Conservation (phyloP, 2,329 filamentous ascomycete genomes). For the Alternaria solani region DNA sequence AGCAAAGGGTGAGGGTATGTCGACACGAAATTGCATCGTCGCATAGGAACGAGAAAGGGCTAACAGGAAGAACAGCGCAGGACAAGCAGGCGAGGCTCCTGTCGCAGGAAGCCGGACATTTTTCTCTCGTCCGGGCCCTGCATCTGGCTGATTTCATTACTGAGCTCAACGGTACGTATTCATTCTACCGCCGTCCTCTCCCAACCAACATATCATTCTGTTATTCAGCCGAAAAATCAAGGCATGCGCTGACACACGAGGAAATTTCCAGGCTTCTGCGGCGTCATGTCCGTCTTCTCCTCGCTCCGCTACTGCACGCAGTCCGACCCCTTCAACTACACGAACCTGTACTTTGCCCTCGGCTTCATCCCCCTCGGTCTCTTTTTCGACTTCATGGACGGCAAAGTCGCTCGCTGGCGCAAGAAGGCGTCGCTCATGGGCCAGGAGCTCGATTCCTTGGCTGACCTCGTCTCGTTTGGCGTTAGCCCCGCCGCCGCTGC, state of each 20-base stretch:
- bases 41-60: not conserved
- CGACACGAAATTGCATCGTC: not conserved
- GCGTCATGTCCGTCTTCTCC: constrained; percentile 94
- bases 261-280: constrained; percentile 74
- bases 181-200: not conserved
- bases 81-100: constrained; percentile 82
- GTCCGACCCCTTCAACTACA: constrained; percentile 66
- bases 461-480: constrained; percentile 95
- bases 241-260: constrained; percentile 6
- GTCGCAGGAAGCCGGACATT: constrained; percentile 74
- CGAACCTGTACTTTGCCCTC: constrained; percentile 82
- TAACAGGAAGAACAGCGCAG: constrained; percentile 57
- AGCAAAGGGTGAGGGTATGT: constrained; percentile 56
- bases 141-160: constrained; percentile 87
- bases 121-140: constrained; percentile 67
- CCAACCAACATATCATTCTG: not conserved
- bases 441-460: constrained; percentile 94
- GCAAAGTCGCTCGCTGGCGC: constrained; percentile 94
- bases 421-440: constrained; percentile 98
- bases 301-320: constrained; percentile 92
- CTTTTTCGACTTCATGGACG: constrained; percentile 98
- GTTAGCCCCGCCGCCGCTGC: constrained; percentile 87
- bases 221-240: not conserved
- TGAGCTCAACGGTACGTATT: constrained; percentile 71
- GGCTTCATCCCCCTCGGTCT: constrained; percentile 83